Percentiles rank a stretch among this genome's conserved stretches.
phyloP scores from a whole-genome alignment of 2,329 filamentous ascomycete genomes.

The Aspergillus pseudoviridinutans region DNA sequence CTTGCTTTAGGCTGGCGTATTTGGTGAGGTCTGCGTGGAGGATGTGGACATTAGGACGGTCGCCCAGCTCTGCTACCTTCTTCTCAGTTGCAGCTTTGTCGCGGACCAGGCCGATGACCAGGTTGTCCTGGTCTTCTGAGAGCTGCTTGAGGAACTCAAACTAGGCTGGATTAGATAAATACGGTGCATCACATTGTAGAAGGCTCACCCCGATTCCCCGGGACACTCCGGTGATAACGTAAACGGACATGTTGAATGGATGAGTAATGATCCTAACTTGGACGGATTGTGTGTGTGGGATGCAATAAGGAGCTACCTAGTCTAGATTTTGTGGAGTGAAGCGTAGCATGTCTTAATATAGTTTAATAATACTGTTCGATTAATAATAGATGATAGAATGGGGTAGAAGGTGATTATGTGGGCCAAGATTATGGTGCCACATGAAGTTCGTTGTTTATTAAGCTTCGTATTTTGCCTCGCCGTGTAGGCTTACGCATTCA shows the following conservation, averaged over 20 bases:
- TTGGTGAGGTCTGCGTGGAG: constrained; percentile 45
- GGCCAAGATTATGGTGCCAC: too few relatives aligned
- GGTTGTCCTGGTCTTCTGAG: constrained; percentile 43
- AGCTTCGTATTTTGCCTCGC: neutral
- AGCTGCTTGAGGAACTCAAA: constrained; percentile 48
- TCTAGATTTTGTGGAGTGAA: too few relatives aligned
- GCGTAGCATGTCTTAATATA: neutral
- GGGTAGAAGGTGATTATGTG: neutral
- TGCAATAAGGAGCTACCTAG: neutral
- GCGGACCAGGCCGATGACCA: constrained; percentile 48
- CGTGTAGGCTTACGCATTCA: neutral
- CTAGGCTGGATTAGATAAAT: constrained; percentile 55
- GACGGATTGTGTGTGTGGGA: neutral
- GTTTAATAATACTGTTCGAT: neutral
- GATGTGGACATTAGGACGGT: constrained; percentile 44
- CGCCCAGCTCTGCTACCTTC: constrained; percentile 41
- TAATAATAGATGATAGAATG: constrained; percentile 1
- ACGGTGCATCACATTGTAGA: constrained; percentile 37
- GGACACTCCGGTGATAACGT: constrained; percentile 3
- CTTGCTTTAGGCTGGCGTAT: constrained; percentile 36
- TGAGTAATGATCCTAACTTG: neutral
- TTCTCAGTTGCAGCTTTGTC: constrained; percentile 44
- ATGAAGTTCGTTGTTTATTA: neutral
- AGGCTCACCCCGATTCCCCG: neutral
- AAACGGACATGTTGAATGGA: constrained; percentile 1